Evolutionary conservation across 768 basidiomycete genomes (phyloP).

Genomic region (Tricholoma bakamatsutake): DNA sequence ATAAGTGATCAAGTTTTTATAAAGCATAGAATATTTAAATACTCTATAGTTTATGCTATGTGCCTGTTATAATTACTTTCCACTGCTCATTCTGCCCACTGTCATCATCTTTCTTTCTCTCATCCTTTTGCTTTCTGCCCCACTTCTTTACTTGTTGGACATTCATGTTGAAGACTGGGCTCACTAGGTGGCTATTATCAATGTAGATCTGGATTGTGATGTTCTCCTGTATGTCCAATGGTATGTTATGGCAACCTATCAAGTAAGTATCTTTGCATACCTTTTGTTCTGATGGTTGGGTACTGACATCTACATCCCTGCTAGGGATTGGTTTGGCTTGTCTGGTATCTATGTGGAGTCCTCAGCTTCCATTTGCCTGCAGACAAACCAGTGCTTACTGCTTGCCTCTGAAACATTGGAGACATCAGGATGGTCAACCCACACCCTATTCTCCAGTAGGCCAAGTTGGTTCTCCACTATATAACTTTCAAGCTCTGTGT

Average conservation of each 20-base stretch:
- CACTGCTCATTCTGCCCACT: background rate
- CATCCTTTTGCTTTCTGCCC: background rate
- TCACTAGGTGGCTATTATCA: background rate
- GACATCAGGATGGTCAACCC: background rate
- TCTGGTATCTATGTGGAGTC: background rate
- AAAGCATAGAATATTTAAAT: background rate
- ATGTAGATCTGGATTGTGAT: background rate
- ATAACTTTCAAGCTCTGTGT: background rate
- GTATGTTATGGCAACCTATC: background rate
- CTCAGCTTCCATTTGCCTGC: background rate
- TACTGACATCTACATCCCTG: background rate
- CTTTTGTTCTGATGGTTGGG: background rate
- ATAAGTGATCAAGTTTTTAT: background rate
- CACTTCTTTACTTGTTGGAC: background rate
- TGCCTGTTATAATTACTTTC: background rate
- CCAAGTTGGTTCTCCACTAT: background rate
- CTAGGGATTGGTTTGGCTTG: background rate
- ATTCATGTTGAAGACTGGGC: background rate
- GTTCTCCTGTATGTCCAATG: background rate
- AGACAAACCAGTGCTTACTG: background rate
- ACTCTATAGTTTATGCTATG: background rate
- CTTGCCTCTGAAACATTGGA: background rate
- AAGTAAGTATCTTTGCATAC: constrained; percentile 1
- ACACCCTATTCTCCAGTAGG: background rate
- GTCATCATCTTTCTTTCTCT: background rate